A percentile compares a stretch with the other conserved stretches of the same genome.
These are phyloP conservation scores for Russula dissimulans DNA, from an alignment of 768 basidiomycete genomes.

Conservation along the genomic window DNA sequence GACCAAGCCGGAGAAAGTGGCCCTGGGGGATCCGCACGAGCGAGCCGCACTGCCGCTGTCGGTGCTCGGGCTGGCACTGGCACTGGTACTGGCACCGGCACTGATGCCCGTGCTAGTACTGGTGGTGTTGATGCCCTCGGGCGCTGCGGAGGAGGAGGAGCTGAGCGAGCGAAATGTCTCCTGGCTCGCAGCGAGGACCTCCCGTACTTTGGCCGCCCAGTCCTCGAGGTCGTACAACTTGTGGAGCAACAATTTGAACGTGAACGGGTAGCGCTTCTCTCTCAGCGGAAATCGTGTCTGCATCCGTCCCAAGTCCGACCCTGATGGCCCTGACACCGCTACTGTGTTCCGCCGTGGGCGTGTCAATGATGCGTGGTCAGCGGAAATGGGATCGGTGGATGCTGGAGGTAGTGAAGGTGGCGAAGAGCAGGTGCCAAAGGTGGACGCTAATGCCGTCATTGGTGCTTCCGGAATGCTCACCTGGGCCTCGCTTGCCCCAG, in stretches of 20 bases:
- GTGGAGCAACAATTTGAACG: conserved; percentile 19
- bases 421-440: not conserved
- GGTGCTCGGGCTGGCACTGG: not conserved
- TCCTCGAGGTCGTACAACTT: conserved; percentile 20
- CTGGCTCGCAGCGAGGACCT: conserved; percentile 18
- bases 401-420: not conserved
- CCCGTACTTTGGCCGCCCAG: conserved; percentile 19
- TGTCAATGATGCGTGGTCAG: not conserved
- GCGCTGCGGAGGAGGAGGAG: not conserved
- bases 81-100: not conserved
- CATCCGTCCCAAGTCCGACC: not conserved
- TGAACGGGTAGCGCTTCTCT: conserved; percentile 19
- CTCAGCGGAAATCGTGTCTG: conserved; percentile 13
- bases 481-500: not conserved
- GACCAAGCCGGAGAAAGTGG: not conserved
- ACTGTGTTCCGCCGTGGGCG: conserved; percentile 18
- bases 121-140: not conserved
- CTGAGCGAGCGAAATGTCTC: conserved; percentile 17
- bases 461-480: conserved; percentile 10
- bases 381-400: not conserved
- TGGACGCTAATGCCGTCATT: conserved; percentile 6
- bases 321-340: not conserved
- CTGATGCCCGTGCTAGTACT: no score
- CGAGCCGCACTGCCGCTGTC: not conserved
- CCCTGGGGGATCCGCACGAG: not conserved